Base-by-base conservation (phyloP, 108 stramenopile genomes). In the Cyclotella choctawhatcheeana region DNA sequence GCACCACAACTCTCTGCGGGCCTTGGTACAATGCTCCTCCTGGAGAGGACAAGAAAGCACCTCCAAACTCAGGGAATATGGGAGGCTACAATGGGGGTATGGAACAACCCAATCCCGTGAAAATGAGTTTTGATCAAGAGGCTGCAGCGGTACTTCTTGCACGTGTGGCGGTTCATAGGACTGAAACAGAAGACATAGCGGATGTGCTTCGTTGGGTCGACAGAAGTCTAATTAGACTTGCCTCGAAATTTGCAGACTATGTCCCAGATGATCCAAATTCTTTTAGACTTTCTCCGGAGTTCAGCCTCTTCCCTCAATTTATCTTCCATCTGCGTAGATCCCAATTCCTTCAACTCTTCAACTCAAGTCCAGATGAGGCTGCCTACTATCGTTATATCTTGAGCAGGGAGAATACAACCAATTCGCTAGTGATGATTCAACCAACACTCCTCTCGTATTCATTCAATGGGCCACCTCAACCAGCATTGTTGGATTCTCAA, bases 141-240 rank as follows among this genome's bases (percentile, higher is more conserved):
- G 99, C 99, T 21, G 98, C 99, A 4, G 98, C 98, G 14, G 98
- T 99, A 20, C 86, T 98, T 60, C 91, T 97, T 58, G 96, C 99
- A 3, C 92, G 99, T 30, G 79, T 98, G 47, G 98, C 98, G 17
- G 97, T 98, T 12, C 81, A 95, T 58, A 85, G 97, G 50, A 92
- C 96, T 14, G 96, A 97, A 70, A 87, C 90, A 14, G 97, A 98
- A 69, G 98, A 98, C 72, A 86, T 98, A 27, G 91, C 87, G 5
- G 99, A 99, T 82, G 94, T 99, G 37, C 84, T 99, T 71, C 96
- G 98, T 34, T 99, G 98, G 98, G 84, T 99, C 10, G 99, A 99
- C 82, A 93, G 98, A 47, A 86, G 85, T 66, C 85, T 99, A 32
- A 99, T 99, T 87, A 89, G 97, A 2, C 85, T 99, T 51, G 97